Evolutionary conservation across 208 protist species (phyloP).

Genomic region (Trypanosoma caninum): DNA sequence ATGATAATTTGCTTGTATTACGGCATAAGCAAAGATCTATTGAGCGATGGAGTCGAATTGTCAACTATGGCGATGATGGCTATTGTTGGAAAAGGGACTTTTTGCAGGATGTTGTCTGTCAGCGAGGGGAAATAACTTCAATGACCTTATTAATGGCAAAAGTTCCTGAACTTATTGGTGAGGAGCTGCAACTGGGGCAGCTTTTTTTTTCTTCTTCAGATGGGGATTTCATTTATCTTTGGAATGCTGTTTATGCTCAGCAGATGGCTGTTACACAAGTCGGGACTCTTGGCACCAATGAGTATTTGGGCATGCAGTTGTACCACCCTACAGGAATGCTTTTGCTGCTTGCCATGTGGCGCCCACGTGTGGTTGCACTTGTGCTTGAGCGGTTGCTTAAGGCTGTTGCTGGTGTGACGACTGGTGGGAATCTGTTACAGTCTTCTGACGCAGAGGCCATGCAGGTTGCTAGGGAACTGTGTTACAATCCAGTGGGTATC

Average conservation of each 20-base stretch:
- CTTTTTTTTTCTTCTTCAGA: constrained; percentile 17
- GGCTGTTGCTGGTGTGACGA: background rate
- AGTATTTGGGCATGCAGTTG: background rate
- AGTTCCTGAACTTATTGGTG: background rate
- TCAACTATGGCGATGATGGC: background rate
- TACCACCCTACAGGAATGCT: constrained; percentile 17
- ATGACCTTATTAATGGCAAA: constrained; percentile 8
- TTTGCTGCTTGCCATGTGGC: constrained; percentile 12
- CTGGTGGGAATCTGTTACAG: background rate
- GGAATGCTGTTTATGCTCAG: background rate
- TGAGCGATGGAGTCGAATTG: constrained; percentile 13
- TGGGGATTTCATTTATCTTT: constrained; percentile 9
- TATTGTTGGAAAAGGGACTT: background rate
- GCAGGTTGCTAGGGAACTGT: constrained; percentile 1
- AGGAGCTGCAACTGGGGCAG: background rate
- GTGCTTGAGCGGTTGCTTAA: constrained; percentile 5
- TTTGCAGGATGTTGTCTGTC: background rate
- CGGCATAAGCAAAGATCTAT: constrained; percentile 14
- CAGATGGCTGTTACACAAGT: background rate
- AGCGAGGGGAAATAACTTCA: constrained; percentile 7
- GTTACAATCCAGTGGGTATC: constrained; percentile 12
- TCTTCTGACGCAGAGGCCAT: background rate
- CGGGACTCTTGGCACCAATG: background rate
- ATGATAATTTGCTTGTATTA: constrained; percentile 51
- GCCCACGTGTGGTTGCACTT: background rate